Percentiles rank a stretch among this genome's conserved stretches.
phyloP scores from a whole-genome alignment of 2,329 filamentous ascomycete species.

The Exutisphaerella laricina region DNA sequence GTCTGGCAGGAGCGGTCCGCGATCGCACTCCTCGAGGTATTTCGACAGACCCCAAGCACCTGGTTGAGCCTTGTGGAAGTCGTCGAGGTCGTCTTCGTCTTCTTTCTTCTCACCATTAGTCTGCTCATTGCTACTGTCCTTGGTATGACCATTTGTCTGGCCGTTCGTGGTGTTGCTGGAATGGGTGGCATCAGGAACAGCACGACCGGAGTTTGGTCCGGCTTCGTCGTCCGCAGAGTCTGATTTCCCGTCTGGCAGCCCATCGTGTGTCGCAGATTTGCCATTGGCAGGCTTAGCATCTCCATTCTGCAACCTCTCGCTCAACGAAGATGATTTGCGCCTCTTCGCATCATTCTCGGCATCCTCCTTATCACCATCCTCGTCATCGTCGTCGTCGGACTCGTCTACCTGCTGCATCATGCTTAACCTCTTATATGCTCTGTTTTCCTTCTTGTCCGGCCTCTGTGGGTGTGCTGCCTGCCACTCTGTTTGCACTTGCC shows the following conservation, averaged over 20 bases:
- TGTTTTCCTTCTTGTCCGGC: slow-evolving; percentile 43
- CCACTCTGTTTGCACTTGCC: slow-evolving; percentile 68
- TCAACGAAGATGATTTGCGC: slow-evolving; percentile 6
- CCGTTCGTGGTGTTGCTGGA: slow-evolving; percentile 5
- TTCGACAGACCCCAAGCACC: slow-evolving; percentile 25
- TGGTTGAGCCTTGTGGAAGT: slow-evolving; percentile 15
- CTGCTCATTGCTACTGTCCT: not conserved
- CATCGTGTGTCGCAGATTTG: slow-evolving; percentile 3
- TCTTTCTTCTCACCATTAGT: slow-evolving; percentile 6
- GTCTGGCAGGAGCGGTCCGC: slow-evolving; percentile 62
- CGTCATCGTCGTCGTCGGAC: slow-evolving; percentile 35
- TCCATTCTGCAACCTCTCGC: slow-evolving; percentile 7
- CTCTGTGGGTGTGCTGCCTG: slow-evolving; percentile 52
- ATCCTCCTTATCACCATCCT: slow-evolving; percentile 11
- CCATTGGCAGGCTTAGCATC: not conserved
- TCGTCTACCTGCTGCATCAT: slow-evolving; percentile 14
- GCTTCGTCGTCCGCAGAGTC: slow-evolving; percentile 53
- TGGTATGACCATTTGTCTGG: slow-evolving; percentile 8
- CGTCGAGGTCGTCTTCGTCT: slow-evolving; percentile 11
- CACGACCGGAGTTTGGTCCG: slow-evolving; percentile 20
- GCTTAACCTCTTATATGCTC: slow-evolving; percentile 32
- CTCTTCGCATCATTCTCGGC: slow-evolving; percentile 2
- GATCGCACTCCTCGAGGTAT: slow-evolving; percentile 35
- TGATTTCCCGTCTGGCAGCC: slow-evolving; percentile 64
- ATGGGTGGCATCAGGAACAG: slow-evolving; percentile 9